Evolutionary conservation across 306 rosid genomes (phyloP), one percentile per base, ranked within the genome.

Genomic region (Rosa chinensis): DNA sequence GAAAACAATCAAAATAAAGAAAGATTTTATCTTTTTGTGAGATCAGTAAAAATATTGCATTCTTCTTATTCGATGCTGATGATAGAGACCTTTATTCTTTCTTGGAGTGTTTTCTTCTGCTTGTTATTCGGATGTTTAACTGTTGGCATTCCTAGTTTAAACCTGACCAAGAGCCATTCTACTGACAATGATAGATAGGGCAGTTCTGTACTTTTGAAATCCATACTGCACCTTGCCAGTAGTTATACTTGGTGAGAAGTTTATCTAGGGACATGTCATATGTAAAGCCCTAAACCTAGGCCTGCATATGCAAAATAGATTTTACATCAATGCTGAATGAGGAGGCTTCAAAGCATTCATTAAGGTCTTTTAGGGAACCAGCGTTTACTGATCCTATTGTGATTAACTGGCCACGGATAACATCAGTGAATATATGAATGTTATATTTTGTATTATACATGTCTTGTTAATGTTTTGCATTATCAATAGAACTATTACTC

Each of bases 401-500:
- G 37, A 61, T 61, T 1, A 10, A 61, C 67, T 25, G 7, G 39
- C 67, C 32, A 61, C 16, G 6, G 35, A 23, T 61, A 39, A 61
- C 18, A 61, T 61, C 39, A 4, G 35, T 32, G 35, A 32, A 32
- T 32, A 32, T 32, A 32, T 32, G 35, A 32, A 32, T 32, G 35
- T 32, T 75, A 75, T 53, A 58, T 68, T 66, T 21, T 73, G 21
- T 43, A 21, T 47, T 43, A 48, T 77, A 5, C 44, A 35, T 70
- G 69, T 50, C 61, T 70, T 71, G 67, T 42, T 45, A 56, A 59
- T 73, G 66, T 32, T 77, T 62, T 39, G 64, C 2, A 5, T 4
- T 50, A 43, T 72, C 52, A 10, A 18, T 20, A 43, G 56, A 73
- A 42, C 55, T 69, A 21, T 63, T 66, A 67, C 79, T 79, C 78